Percentiles rank a stretch among this genome's conserved stretches.
Evolutionary conservation across 257 asterid species (phyloP).

Genomic region (Plantago elongata): DNA sequence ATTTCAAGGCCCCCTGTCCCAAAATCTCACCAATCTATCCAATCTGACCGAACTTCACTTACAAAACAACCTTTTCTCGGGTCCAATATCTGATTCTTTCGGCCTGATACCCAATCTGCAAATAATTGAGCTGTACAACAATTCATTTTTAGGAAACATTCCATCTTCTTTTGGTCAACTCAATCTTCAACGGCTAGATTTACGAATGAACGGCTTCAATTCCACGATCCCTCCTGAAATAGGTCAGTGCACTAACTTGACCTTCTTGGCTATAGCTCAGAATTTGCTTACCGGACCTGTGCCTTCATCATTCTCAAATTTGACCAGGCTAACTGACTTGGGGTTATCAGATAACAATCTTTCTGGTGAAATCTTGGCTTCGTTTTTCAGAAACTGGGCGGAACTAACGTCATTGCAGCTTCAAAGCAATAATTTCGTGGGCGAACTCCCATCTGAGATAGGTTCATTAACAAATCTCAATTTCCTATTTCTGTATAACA

Average conservation of each 20-base stretch:
- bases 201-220: constrained; percentile 26
- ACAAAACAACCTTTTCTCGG: constrained; percentile 41
- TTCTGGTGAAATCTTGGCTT: constrained; percentile 49
- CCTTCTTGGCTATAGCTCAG: constrained; percentile 36
- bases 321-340: constrained; percentile 40
- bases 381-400: constrained; percentile 49
- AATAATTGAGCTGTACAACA: constrained; percentile 39
- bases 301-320: constrained; percentile 61
- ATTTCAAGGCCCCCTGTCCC: constrained; percentile 50
- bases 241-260: constrained; percentile 38
- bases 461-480: constrained; percentile 40
- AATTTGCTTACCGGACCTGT: constrained; percentile 51
- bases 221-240: constrained; percentile 43
- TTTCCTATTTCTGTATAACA: constrained; percentile 33
- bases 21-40: constrained; percentile 41
- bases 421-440: constrained; percentile 47
- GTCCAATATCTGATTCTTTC: constrained; percentile 40
- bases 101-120: constrained; percentile 31
- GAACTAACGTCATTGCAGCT: constrained; percentile 55
- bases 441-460: constrained; percentile 58
- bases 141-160: constrained; percentile 50
- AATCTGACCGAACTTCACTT: constrained; percentile 43
- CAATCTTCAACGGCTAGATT: constrained; percentile 30
- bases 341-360: constrained; percentile 60
- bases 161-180: constrained; percentile 40